A percentile compares a stretch with the other conserved stretches of the same genome.
phyloP scores from a whole-genome alignment of 306 rosid genomes.

The Rosa rugosa region DNA sequence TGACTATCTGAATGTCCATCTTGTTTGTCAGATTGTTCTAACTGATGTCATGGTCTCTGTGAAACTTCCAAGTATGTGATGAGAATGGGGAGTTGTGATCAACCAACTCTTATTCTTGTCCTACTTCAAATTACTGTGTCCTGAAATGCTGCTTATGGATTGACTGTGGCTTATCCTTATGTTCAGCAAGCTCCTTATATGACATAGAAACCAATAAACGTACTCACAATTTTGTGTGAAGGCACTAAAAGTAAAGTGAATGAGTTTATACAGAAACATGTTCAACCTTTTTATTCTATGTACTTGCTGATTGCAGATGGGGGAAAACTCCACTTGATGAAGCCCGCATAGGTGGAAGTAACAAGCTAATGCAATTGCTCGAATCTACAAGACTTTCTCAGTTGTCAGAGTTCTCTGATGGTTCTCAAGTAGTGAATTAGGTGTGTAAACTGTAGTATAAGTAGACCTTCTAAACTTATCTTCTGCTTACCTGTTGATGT shows the following conservation, averaged over 20 bases:
- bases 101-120: neutral
- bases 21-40: neutral
- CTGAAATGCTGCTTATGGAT: neutral
- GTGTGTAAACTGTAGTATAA: neutral
- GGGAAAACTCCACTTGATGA: slow-evolving; percentile 70
- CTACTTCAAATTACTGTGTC: neutral
- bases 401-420: slow-evolving; percentile 33
- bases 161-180: neutral
- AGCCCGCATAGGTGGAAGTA: slow-evolving; percentile 51
- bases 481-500: neutral
- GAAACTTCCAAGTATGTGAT: neutral
- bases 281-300: neutral
- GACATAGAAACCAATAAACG: neutral
- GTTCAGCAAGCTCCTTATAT: neutral
- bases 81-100: neutral
- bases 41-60: slow-evolving; percentile 4
- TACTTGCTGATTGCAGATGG: slow-evolving; percentile 49
- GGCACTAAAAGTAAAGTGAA: neutral
- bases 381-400: slow-evolving; percentile 49
- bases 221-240: neutral
- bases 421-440: slow-evolving; percentile 13
- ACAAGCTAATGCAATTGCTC: slow-evolving; percentile 51
- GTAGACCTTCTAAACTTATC: neutral
- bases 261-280: too few species aligned
- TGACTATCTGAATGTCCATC: neutral